A percentile compares a stretch with the other conserved stretches of the same genome.
Evolutionary conservation across 208 protist species (phyloP).

Genomic region (Trypanosoma vivax): DNA sequence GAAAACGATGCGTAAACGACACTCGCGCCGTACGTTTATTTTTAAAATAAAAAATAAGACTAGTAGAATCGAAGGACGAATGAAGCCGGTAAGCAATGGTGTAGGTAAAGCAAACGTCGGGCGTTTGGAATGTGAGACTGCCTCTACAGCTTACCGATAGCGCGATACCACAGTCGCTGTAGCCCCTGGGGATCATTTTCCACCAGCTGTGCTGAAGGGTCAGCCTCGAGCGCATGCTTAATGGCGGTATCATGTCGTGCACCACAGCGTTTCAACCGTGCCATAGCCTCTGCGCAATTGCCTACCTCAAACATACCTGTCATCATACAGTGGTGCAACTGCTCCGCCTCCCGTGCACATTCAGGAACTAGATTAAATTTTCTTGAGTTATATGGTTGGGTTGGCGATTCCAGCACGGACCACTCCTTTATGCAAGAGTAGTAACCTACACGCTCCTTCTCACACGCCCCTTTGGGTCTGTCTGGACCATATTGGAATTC

Average conservation of each 20-base stretch:
- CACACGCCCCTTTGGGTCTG: conserved; percentile 57
- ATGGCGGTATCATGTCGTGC: conserved; percentile 46
- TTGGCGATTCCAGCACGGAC: conserved; percentile 30
- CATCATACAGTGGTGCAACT: conserved; percentile 88
- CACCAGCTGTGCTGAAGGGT: conserved; percentile 37
- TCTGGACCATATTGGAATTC: conserved; percentile 82
- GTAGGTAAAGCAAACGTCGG: too few species aligned
- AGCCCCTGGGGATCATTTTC: conserved; percentile 56
- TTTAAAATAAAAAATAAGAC: conserved; percentile 8
- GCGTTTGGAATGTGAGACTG: too few species aligned
- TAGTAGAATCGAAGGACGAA: neutral
- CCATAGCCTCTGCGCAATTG: conserved; percentile 64
- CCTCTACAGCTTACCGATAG: conserved; percentile 69
- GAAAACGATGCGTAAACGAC: conserved; percentile 3
- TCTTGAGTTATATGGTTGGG: conserved; percentile 46
- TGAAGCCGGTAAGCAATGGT: too few species aligned
- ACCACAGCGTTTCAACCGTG: conserved; percentile 67
- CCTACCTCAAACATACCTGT: conserved; percentile 83
- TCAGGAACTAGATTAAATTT: conserved; percentile 46
- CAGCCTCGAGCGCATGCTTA: conserved; percentile 39
- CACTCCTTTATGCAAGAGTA: conserved; percentile 81
- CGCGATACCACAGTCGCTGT: conserved; percentile 66
- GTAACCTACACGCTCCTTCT: conserved; percentile 52
- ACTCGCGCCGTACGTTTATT: too few species aligned
- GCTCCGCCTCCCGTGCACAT: conserved; percentile 67